Evolutionary conservation across 202 grass and related monocot genomes (phyloP), one percentile per base, ranked within the genome.

Genomic region (Schoenoplectus tabernaemontani): DNA sequence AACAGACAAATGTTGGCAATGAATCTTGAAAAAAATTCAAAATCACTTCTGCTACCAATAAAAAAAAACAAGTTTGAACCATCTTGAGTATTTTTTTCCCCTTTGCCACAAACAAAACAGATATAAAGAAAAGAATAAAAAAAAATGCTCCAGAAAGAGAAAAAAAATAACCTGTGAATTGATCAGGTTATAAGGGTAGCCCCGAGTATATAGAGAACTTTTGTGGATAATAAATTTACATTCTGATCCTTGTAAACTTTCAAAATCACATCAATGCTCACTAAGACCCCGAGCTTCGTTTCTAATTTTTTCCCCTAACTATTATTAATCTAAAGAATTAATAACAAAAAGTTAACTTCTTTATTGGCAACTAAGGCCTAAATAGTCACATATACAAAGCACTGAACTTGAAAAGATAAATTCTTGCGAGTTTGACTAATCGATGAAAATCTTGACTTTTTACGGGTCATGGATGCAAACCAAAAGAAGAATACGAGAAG

Each of bases 131-230:
- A 4, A 66, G 43, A 43, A 72, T 74, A 34, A 60, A 80, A 33
- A 13, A 38, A 5, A 56, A 28, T 28, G 28, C 6, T 71, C 42
- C 67, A 16, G 37, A 11, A 64, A 43, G 42, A 74, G 44, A 32
- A 0, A 5, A 15, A 10, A 59, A 74, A 71, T 8, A n/a, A 44
- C 1, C 46, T 70, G 7, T 37, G 20, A 5, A 58, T 36, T 71
- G 28, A 38, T 23, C 11, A 43, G 53, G 41, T 48, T 2, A 63
- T 8, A 13, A 32, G 91, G 91, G 83, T 90, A 94, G 30, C 30
- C 1, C 10, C 34, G 34, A 64, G 28, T 28, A 28, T 28, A 28
- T 26, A 5, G 38, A 64, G 38, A 16, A 17, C 16, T 6, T n/a
- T 19, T 13, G 8, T 13, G 39, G 39, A 8, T 42, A 42, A 42